Conservation (phyloP, 192 early-diverging fungal species). For the Helicostylum pulchrum region DNA sequence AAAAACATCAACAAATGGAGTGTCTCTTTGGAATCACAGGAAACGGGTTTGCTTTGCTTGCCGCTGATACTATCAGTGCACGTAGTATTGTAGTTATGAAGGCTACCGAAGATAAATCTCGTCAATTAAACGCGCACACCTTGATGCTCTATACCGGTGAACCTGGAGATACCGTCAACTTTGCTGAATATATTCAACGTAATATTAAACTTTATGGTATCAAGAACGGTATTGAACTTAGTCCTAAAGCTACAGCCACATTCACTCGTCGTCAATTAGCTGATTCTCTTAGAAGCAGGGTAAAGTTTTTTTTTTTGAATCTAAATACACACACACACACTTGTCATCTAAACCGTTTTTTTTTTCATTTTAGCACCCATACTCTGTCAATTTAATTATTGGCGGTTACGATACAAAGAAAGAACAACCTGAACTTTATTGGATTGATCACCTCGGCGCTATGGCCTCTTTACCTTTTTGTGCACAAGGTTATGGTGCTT, state of each 20-base stretch:
- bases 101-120: conserved; percentile 87
- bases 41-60: conserved; percentile 90
- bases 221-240: conserved; percentile 80
- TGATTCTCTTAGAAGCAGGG: conserved; percentile 76
- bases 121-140: conserved; percentile 75
- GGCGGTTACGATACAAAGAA: conserved; percentile 80
- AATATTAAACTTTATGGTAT: conserved; percentile 91
- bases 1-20: conserved; percentile 54
- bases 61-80: conserved; percentile 72
- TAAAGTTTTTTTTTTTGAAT: conserved; percentile 25
- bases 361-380: conserved; percentile 62
- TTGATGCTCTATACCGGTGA: conserved; percentile 87
- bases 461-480: conserved; percentile 79
- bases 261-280: conserved; percentile 88
- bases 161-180: conserved; percentile 88
- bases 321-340: too few relatives aligned
- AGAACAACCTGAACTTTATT: conserved; percentile 72
- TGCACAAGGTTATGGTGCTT: conserved; percentile 90
- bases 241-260: conserved; percentile 71
- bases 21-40: conserved; percentile 87
- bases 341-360: neutral
- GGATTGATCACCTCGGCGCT: conserved; percentile 89
- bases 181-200: conserved; percentile 93
- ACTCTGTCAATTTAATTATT: conserved; percentile 86
- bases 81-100: conserved; percentile 92